These are phyloP conservation scores for Aspergillus versicolor DNA, from an alignment of 2,329 filamentous ascomycete genomes.

Conservation along the genomic window DNA sequence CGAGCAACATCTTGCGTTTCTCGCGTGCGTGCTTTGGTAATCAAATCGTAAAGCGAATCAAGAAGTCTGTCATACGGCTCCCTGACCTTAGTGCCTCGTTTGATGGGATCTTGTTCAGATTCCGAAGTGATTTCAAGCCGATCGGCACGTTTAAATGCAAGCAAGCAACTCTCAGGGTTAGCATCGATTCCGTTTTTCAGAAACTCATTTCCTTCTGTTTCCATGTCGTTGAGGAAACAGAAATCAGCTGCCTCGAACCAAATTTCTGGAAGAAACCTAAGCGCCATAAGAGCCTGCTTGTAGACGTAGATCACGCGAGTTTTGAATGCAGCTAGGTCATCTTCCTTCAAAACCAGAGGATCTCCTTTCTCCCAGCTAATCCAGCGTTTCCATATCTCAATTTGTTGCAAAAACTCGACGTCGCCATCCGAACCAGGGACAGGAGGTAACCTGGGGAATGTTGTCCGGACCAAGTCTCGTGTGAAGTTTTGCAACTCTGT, in stretches of 20 bases:
- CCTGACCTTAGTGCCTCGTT: constrained; percentile 70
- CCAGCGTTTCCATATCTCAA: constrained; percentile 90
- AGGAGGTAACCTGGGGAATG: constrained; percentile 77
- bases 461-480: constrained; percentile 70
- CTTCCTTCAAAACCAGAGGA: constrained; percentile 78
- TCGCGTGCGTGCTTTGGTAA: constrained; percentile 67
- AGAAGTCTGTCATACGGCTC: constrained; percentile 81
- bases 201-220: constrained; percentile 73
- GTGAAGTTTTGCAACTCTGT: constrained; percentile 89
- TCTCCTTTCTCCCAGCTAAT: constrained; percentile 94
- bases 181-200: constrained; percentile 78
- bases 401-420: constrained; percentile 77
- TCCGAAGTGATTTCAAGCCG: constrained; percentile 77
- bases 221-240: constrained; percentile 76
- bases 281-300: constrained; percentile 87
- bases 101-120: constrained; percentile 67
- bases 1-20: constrained; percentile 62
- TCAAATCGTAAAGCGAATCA: constrained; percentile 82
- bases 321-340: constrained; percentile 73
- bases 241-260: constrained; percentile 96
- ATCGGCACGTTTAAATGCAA: constrained; percentile 87
- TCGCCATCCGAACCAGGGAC: constrained; percentile 83
- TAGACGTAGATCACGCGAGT: constrained; percentile 85
- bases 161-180: constrained; percentile 88
- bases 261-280: constrained; percentile 92